Percentiles rank a stretch among this genome's conserved stretches.
These are phyloP conservation scores for Helminthosporium solani DNA, from an alignment of 2,329 filamentous ascomycete species.

Conservation along the genomic window DNA sequence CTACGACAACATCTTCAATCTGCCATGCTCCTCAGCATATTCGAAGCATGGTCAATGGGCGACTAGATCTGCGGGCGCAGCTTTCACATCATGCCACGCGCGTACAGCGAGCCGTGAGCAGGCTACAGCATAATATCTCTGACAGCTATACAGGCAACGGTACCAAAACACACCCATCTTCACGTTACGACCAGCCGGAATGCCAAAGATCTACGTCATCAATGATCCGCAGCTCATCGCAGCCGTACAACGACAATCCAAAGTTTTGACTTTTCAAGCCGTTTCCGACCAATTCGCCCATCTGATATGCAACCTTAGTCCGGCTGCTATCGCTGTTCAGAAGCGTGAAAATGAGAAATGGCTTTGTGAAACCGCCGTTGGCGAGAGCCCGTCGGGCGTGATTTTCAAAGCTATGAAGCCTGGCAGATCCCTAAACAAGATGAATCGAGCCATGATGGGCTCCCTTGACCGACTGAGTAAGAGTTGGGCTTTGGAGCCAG, in stretches of 20 bases:
- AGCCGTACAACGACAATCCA: slow-evolving; percentile 38
- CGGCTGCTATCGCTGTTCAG: slow-evolving; percentile 29
- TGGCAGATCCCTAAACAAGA: slow-evolving; percentile 34
- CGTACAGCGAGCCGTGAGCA: not conserved
- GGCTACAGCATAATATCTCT: not conserved
- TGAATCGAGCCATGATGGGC: slow-evolving; percentile 39
- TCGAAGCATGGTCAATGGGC: no score
- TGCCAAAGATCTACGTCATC: slow-evolving; percentile 42
- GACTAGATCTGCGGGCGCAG: not conserved
- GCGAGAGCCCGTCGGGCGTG: slow-evolving; percentile 37
- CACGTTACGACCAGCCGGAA: slow-evolving; percentile 40
- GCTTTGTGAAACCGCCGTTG: slow-evolving; percentile 31
- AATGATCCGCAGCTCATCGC: slow-evolving; percentile 37
- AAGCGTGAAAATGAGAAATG: slow-evolving; percentile 18
- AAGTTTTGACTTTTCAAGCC: slow-evolving; percentile 39
- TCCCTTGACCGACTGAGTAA: slow-evolving; percentile 5
- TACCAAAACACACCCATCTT: slow-evolving; percentile 35
- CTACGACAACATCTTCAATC: no score
- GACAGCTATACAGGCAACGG: not conserved
- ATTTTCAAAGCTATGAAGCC: slow-evolving; percentile 29
- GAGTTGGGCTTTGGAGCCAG: not conserved
- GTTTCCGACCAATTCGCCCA: slow-evolving; percentile 39
- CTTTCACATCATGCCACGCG: not conserved
- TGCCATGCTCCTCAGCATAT: no score
- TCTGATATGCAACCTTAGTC: slow-evolving; percentile 32